Conservation (phyloP, 2,329 filamentous ascomycete genomes). For the Decorospora gaudefroyi region DNA sequence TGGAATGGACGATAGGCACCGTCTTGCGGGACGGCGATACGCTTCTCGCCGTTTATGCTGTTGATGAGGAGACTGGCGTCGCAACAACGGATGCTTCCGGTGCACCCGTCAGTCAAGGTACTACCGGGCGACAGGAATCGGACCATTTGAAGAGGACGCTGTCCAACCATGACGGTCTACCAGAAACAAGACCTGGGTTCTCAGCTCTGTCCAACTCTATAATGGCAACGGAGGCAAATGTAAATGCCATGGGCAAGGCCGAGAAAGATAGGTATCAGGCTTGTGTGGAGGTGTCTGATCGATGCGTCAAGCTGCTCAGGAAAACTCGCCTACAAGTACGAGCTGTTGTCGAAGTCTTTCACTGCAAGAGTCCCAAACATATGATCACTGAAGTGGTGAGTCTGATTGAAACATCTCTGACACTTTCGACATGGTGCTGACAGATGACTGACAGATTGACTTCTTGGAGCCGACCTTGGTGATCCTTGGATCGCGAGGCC, state of each 20-base stretch:
- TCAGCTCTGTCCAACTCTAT: conserved; percentile 44
- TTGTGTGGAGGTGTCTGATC: conserved; percentile 80
- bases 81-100: conserved; percentile 57
- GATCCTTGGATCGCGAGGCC: conserved; percentile 86
- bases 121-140: conserved; percentile 71
- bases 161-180: conserved; percentile 48
- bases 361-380: conserved; percentile 97
- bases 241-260: conserved; percentile 53
- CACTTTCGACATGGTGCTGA: conserved; percentile 29
- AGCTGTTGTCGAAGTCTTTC: conserved; percentile 92
- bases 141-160: conserved; percentile 72
- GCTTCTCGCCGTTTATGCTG: conserved; percentile 87
- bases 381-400: conserved; percentile 87
- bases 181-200: conserved; percentile 34
- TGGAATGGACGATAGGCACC: conserved; percentile 97
- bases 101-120: conserved; percentile 71
- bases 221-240: conserved; percentile 42
- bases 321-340: conserved; percentile 92
- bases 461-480: conserved; percentile 88
- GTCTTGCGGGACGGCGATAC: conserved; percentile 94
- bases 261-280: conserved; percentile 82
- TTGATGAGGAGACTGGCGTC: conserved; percentile 75
- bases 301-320: conserved; percentile 80
- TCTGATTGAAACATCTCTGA: conserved; percentile 24
- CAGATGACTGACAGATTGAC: conserved; percentile 67